Base-by-base conservation (phyloP, 345 rosid species). In the Nephelium lappaceum region DNA sequence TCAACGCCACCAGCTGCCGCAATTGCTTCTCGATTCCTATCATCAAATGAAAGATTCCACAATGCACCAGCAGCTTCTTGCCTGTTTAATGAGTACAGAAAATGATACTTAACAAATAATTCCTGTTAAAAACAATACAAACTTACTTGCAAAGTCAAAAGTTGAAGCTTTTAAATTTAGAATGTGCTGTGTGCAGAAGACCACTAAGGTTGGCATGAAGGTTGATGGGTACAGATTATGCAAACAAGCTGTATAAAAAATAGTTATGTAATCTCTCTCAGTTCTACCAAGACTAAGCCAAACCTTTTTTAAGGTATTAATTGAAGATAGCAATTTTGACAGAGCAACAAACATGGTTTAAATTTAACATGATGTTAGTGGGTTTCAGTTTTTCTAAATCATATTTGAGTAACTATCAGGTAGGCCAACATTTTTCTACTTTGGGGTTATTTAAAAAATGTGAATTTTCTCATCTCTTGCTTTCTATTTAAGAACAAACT, bases 11-110 rank as follows among this genome's bases (percentile, higher is more conserved):
- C 89, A 84, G 88, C 92, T 75, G 87, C 91, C 15, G 97, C 95
- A 80, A 93, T 93, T 42, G 93, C 93, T 89, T 93, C 97, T 57
- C 95, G 88, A 82, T 93, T 93, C 88, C 88, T 84, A 79, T 91
- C 95, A 62, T 90, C 95, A 42, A 93, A 90, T 21, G 97, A 93
- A 71, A 93, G 80, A 84, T 91, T 91, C 97, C 97, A 91, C 60
- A 93, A 77, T 16, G 97, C 97, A 67, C 97, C 97, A 72, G 97
- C 93, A 81, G 95, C 95, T 88, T 90, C 97, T 77, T 93, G 97
- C 87, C 91, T 89, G 85, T 84, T 77, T 62, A 72, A 80, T 49
- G 14, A 39, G 36, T 14, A 62, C 9, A 76, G 47, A 53, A 66
- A 84, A 57, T 53, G 67, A 41, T 36, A 67, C 23, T 69, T 62